phyloP scores from a whole-genome alignment of 208 protist species.

The Leishmania mexicana region DNA sequence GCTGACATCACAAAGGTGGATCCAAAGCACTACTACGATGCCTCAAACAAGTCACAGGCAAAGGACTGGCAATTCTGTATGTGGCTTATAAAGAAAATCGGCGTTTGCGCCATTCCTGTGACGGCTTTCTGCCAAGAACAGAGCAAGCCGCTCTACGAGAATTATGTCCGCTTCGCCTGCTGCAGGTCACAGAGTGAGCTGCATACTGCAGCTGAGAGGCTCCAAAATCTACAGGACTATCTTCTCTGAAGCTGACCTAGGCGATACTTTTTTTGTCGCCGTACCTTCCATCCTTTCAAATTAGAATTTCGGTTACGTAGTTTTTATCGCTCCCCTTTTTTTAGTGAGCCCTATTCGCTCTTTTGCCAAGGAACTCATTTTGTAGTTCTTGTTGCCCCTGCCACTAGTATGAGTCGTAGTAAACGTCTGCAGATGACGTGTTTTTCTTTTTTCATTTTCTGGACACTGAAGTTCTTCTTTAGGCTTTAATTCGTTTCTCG shows the following conservation, averaged over 20 bases:
- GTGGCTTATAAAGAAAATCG: slow-evolving; percentile 86
- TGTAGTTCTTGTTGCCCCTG: not conserved
- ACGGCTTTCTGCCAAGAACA: slow-evolving; percentile 73
- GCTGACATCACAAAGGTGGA: slow-evolving; percentile 80
- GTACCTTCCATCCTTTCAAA: not conserved
- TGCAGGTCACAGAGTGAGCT: slow-evolving; percentile 86
- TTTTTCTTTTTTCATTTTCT: slow-evolving; percentile 14
- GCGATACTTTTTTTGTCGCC: not conserved
- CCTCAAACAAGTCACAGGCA: slow-evolving; percentile 40
- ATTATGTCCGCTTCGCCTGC: slow-evolving; percentile 87
- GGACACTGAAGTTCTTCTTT: not conserved
- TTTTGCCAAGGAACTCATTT: not conserved
- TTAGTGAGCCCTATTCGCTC: not conserved
- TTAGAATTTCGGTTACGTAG: not conserved
- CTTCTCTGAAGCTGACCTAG: slow-evolving; percentile 2
- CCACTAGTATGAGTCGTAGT: not conserved
- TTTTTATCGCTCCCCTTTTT: not conserved
- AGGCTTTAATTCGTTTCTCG: not conserved
- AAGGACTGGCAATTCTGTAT: slow-evolving; percentile 90
- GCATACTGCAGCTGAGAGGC: slow-evolving; percentile 42
- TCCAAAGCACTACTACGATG: slow-evolving; percentile 67
- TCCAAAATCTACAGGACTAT: slow-evolving; percentile 55
- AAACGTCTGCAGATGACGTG: not conserved
- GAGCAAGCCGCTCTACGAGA: slow-evolving; percentile 53
- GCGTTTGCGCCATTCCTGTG: slow-evolving; percentile 87